Base-by-base conservation (phyloP, 1,284 basidiomycete genomes). In the Moniliella sp. region DNA sequence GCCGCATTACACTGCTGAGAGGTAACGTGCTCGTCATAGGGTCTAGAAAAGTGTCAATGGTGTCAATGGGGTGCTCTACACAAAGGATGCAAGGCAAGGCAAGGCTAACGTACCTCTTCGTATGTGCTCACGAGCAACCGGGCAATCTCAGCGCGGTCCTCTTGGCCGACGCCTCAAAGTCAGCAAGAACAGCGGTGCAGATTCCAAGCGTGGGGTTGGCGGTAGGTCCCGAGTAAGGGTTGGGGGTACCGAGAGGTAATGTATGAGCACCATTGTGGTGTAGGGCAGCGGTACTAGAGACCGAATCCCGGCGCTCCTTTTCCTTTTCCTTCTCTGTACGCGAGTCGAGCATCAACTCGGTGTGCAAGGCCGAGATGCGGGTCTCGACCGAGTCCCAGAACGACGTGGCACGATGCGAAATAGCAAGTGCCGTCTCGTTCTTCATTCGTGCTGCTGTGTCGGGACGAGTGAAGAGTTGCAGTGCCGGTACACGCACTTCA, bases 401-500 rank as follows among this genome's bases (percentile, higher is more conserved):
- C 0, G 63, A 62, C 5, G 62, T 65, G 47, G 78, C 86, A 40
- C 78, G 74, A 28, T 69, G 66, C 43, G 79, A 70, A 14, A 93
- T 66, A 12, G 70, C 69, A 37, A 76, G 69, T 50, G 81, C 91
- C 55, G 94, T 86, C 9, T 70, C 62, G 54, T 94, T 93, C 65
- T 86, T 91, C 46, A 94, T 68, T 37, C 76, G 69, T 28, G 88
- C 70, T 54, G 83, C 76, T 3, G 74, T 74, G 59, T 91, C 82
- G 9, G 81, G 76, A 15, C 75, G 72, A 28, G 84, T 73, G 33
- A 77, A 73, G 35, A 93, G 75, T 19, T 72, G 73, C 57, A 79
- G 74, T 2, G 81, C 76, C n/a, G 91, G 91, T 42, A 84, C 77
- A 8, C 81, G 69, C 17, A 93, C 69, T 57, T 97, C 86, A 35